Evolutionary conservation across 768 basidiomycete species (phyloP), one percentile per base, ranked within the genome.

Genomic region (Termitomyces titanicus): DNA sequence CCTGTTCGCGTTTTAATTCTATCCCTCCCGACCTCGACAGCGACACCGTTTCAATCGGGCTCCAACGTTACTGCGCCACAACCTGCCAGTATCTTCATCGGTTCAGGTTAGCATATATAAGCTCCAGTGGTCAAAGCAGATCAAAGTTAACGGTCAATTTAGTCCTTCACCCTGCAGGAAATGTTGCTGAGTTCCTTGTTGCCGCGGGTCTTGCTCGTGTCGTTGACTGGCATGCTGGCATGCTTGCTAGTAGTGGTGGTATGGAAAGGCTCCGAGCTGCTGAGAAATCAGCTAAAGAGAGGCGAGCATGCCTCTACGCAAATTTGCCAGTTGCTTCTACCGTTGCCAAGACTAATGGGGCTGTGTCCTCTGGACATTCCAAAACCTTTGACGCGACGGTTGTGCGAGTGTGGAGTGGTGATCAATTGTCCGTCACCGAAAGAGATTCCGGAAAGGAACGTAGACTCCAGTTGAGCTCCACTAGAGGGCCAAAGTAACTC

Each of bases 161-260:
- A 91, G 89, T 92, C 12, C 72, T 91, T 39, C 96, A 98, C 67
- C 94, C 96, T 9, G 91, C 87, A 17, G 96, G 96, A 31, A 97
- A 97, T 70, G 88, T 99, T 24, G 94, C 94, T 12, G 92, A 96
- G 62, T 85, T 89, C 69, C 78, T 99, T 37, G 85, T 93, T 27
- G 82, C 80, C 4, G 82, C 84, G 43, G 95, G 96, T 27, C 77
- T 98, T 2, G 96, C 95, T 17, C 88, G 92, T 54, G 81, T 98
- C 47, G 88, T 98, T 55, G 95, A 96, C 67, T 98, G 95, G 95
- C 96, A 99, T 68, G 94, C 96, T 15, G 95, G 95, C 20, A 89
- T 98, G 81, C 83, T 99, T 20, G 85, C 92, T 1, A 81, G 78
- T 51, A 76, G 79, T 49, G 94, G 94, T 38, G 89, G 84, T 5